These are phyloP conservation scores for Acanthamoeba rhysodes DNA, from an alignment of 208 protist species.

Conservation along the genomic window DNA sequence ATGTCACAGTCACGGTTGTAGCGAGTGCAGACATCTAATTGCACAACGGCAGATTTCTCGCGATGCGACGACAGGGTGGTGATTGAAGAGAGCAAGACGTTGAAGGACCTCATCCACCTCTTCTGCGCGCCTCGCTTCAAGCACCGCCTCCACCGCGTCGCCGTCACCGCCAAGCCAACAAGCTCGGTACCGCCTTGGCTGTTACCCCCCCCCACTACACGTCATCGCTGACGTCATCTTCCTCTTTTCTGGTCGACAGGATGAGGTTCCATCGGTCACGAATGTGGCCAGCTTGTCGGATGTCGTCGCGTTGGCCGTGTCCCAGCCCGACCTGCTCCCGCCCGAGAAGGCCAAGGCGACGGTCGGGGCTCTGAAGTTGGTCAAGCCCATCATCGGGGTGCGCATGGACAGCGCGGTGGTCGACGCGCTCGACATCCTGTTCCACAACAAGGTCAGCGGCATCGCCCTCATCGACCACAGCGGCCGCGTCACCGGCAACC, in stretches of 20 bases:
- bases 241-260: no score
- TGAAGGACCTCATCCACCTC: constrained; percentile 24
- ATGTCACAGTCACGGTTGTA: no score
- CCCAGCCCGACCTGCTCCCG: constrained; percentile 46
- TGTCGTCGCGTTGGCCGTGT: background rate
- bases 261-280: background rate
- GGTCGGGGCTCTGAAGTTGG: background rate
- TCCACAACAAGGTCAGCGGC: constrained; percentile 46
- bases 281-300: constrained; percentile 45
- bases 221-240: no score
- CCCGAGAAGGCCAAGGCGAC: background rate
- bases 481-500: constrained; percentile 25
- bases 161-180: background rate
- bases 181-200: constrained; percentile 6
- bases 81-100: constrained; percentile 8
- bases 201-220: no score
- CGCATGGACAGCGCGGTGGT: constrained; percentile 44
- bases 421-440: constrained; percentile 47
- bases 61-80: constrained; percentile 17
- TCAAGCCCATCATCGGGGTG: constrained; percentile 44
- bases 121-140: constrained; percentile 48
- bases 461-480: constrained; percentile 24
- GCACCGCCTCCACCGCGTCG: constrained; percentile 12
- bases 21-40: no score
- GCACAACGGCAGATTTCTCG: constrained; percentile 18